phyloP scores from a whole-genome alignment of 2,329 filamentous ascomycete genomes.

The Fusarium illudens region DNA sequence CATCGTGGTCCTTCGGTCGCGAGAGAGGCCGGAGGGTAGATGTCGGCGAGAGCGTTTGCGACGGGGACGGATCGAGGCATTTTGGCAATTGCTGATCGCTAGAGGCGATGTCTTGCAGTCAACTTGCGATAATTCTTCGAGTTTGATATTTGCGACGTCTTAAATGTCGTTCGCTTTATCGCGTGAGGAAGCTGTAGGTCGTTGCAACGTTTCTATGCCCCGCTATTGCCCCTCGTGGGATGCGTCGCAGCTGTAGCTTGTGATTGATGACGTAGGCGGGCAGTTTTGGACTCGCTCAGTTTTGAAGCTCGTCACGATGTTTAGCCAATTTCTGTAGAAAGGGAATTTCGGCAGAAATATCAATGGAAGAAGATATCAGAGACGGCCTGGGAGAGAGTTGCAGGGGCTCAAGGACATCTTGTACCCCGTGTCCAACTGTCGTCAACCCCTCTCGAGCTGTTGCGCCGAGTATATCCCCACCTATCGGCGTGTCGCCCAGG shows the following conservation, averaged over 20 bases:
- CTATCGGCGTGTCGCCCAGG: slow-evolving; percentile 36
- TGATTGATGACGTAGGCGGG: slow-evolving; percentile 30
- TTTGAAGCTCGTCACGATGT: background rate
- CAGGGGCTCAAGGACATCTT: background rate
- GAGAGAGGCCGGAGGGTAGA: slow-evolving; percentile 81
- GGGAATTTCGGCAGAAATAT: background rate
- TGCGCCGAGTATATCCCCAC: slow-evolving; percentile 39
- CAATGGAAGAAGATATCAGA: background rate
- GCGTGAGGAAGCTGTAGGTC: slow-evolving; percentile 28
- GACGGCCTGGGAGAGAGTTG: background rate
- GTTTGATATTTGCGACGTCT: background rate
- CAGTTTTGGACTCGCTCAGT: background rate
- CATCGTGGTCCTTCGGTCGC: slow-evolving; percentile 76
- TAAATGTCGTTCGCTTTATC: slow-evolving; percentile 22
- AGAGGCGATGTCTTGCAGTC: background rate
- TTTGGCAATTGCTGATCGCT: background rate
- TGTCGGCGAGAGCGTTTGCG: slow-evolving; percentile 77
- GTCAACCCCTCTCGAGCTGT: background rate
- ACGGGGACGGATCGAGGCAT: slow-evolving; percentile 74
- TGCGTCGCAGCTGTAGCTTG: slow-evolving; percentile 15
- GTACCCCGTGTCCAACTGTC: slow-evolving; percentile 19
- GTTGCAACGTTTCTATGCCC: slow-evolving; percentile 39
- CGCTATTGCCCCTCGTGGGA: slow-evolving; percentile 36
- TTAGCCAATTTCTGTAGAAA: background rate
- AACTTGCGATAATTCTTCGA: background rate